Evolutionary conservation across 1,139 yeast species (phyloP).

Genomic region (Pichia kudriavzevii): DNA sequence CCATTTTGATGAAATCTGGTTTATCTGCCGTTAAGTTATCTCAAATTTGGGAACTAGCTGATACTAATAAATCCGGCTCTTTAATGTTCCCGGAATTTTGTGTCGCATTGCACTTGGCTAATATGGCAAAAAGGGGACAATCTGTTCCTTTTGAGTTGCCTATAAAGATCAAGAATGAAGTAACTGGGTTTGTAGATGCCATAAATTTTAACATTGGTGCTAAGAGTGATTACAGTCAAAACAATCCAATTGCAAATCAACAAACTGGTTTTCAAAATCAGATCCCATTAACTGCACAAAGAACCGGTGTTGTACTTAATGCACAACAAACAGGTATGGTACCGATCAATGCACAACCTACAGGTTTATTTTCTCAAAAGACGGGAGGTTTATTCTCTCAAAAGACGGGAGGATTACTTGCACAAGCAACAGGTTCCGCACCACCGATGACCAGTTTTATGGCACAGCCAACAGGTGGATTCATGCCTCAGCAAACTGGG

Average conservation of each 20-base stretch:
- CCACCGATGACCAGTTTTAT: conserved; percentile 20
- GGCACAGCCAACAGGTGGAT: conserved; percentile 28
- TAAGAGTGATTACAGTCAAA: conserved; percentile 28
- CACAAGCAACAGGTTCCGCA: conserved; percentile 22
- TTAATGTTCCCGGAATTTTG: conserved; percentile 93
- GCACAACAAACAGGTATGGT: conserved; percentile 30
- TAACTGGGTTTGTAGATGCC: conserved; percentile 78
- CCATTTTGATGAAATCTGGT: conserved; percentile 73
- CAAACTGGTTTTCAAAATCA: conserved; percentile 27
- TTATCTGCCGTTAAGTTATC: conserved; percentile 71
- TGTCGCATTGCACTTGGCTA: conserved; percentile 82
- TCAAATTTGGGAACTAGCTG: conserved; percentile 85
- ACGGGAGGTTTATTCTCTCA: conserved; percentile 31
- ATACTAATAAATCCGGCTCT: conserved; percentile 78
- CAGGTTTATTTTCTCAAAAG: too few species aligned
- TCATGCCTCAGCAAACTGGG: conserved; percentile 25
- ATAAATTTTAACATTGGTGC: conserved; percentile 69
- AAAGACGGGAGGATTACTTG: conserved; percentile 26
- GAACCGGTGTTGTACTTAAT: conserved; percentile 25
- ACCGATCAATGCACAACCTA: too few species aligned
- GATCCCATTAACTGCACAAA: conserved; percentile 24
- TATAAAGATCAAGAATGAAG: conserved; percentile 70
- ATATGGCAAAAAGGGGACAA: conserved; percentile 68
- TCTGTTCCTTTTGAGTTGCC: conserved; percentile 69
- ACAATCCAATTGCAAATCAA: conserved; percentile 18